Conservation (phyloP, 441 rosid species). For the Sinapis alba region DNA sequence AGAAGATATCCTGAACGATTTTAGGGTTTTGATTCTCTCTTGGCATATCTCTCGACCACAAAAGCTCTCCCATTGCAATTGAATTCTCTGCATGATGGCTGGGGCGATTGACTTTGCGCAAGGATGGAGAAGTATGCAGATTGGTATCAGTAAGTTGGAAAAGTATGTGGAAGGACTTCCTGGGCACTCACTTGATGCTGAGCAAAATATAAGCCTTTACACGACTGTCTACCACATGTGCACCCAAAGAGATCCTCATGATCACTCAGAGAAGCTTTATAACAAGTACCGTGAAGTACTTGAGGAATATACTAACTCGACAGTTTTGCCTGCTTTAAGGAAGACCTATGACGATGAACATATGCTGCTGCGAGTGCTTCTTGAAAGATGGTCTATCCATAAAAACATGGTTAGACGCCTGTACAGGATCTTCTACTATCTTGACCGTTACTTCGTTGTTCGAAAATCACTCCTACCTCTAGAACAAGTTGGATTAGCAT, state of each 20-base stretch:
- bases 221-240: constrained; percentile 88
- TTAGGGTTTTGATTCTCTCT: background rate
- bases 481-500: constrained; percentile 74
- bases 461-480: constrained; percentile 69
- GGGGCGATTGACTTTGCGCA: constrained; percentile 58
- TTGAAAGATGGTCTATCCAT: constrained; percentile 80
- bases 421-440: constrained; percentile 67
- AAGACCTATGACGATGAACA: constrained; percentile 79
- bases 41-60: background rate
- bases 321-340: constrained; percentile 64
- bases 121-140: constrained; percentile 81
- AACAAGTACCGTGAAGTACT: constrained; percentile 71
- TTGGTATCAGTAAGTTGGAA: constrained; percentile 68
- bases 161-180: constrained; percentile 62
- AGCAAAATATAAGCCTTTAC: constrained; percentile 70
- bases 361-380: constrained; percentile 83
- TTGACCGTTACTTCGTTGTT: constrained; percentile 71
- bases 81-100: constrained; percentile 41
- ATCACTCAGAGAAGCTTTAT: constrained; percentile 81
- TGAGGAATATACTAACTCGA: constrained; percentile 61
- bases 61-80: background rate
- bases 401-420: constrained; percentile 82
- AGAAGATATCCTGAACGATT: too few relatives aligned
- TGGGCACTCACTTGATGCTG: constrained; percentile 44
- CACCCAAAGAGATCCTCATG: constrained; percentile 74